Percentiles rank a stretch among this genome's conserved stretches.
phyloP scores from a whole-genome alignment of 1,284 basidiomycete genomes.

The Pseudomicrostroma phylloplanum region DNA sequence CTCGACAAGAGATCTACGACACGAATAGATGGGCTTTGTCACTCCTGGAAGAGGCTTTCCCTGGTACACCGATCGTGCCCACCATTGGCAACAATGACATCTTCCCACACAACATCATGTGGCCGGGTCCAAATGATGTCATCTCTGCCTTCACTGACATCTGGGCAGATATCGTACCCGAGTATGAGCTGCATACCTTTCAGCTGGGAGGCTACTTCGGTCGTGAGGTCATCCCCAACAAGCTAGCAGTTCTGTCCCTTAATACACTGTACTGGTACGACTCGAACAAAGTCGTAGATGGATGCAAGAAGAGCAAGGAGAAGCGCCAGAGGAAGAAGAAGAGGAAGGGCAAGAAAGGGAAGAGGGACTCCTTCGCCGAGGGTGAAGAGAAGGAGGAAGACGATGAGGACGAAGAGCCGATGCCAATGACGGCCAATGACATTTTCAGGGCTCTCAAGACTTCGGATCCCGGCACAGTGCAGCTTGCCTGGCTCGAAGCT shows the following conservation, averaged over 20 bases:
- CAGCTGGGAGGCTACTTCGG: conserved; percentile 68
- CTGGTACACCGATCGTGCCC: conserved; percentile 74
- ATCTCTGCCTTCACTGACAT: conserved; percentile 65
- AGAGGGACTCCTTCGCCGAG: neutral
- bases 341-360: conserved; percentile 7
- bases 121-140: conserved; percentile 68
- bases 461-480: conserved; percentile 35
- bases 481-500: conserved; percentile 75
- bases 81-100: conserved; percentile 63
- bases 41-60: conserved; percentile 69
- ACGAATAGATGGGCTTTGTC: conserved; percentile 65
- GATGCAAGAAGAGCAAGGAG: conserved; percentile 31
- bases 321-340: conserved; percentile 4
- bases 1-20: conserved; percentile 71
- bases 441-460: neutral
- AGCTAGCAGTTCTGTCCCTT: conserved; percentile 72
- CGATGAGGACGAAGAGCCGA: conserved; percentile 7
- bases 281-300: conserved; percentile 70
- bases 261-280: conserved; percentile 92
- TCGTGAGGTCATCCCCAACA: conserved; percentile 70
- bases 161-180: conserved; percentile 77
- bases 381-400: conserved; percentile 3
- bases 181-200: conserved; percentile 63
- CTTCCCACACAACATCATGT: conserved; percentile 52
- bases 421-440: conserved; percentile 2